Conservation (phyloP, 148 eudicot genomes). For the Vaccinium corymbosum region DNA sequence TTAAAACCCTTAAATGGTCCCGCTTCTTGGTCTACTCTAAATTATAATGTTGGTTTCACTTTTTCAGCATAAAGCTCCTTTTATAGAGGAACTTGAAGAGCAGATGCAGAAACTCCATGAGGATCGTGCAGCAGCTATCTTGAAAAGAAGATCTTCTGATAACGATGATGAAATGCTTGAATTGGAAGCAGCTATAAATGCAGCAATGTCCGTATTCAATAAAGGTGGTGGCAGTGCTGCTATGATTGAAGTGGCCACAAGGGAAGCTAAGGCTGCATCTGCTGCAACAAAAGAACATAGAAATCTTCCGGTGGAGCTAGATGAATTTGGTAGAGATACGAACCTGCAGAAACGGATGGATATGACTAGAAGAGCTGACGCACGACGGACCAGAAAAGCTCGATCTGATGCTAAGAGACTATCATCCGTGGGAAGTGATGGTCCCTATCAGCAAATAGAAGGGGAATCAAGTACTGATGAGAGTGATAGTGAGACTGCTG, state of each 20-base stretch:
- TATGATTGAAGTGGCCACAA: constrained; percentile 55
- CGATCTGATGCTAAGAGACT: constrained; percentile 62
- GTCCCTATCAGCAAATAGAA: constrained; percentile 55
- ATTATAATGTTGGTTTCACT: background rate
- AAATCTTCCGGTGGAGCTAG: constrained; percentile 63
- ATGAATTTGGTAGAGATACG: constrained; percentile 81
- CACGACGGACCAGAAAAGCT: constrained; percentile 57
- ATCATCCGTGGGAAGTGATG: constrained; percentile 38
- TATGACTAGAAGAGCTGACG: constrained; percentile 62
- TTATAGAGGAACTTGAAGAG: constrained; percentile 90
- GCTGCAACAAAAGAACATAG: constrained; percentile 43
- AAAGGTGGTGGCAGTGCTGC: constrained; percentile 50
- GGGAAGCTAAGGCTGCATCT: constrained; percentile 71
- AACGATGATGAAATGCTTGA: constrained; percentile 77
- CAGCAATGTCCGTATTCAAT: constrained; percentile 58
- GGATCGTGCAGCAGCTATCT: constrained; percentile 65
- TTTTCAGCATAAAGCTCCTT: constrained; percentile 89
- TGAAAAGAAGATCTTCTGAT: constrained; percentile 81
- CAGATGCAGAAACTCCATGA: constrained; percentile 87
- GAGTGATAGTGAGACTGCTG: constrained; percentile 73
- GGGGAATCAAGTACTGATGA: constrained; percentile 99
- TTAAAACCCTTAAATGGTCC: background rate
- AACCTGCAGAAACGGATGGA: constrained; percentile 82
- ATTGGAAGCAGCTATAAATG: constrained; percentile 75
- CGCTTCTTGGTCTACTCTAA: constrained; percentile 4